Percentiles rank a stretch among this genome's conserved stretches.
phyloP scores from a whole-genome alignment of 1,284 basidiomycete genomes.

The Athelia sp. region DNA sequence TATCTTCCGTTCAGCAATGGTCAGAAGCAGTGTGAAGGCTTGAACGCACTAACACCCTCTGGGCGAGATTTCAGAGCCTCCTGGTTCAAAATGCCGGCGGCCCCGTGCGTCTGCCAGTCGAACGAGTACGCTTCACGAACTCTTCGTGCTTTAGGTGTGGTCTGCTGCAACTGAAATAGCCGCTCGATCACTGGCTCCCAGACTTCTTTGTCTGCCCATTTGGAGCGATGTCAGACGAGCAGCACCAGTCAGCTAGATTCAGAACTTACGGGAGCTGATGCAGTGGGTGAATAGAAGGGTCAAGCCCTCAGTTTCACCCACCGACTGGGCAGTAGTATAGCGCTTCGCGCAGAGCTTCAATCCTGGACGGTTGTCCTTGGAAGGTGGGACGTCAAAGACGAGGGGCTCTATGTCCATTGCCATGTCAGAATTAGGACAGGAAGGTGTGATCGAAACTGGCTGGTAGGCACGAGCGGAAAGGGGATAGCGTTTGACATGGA shows the following conservation, averaged over 20 bases:
- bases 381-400: background rate
- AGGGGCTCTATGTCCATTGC: background rate
- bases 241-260: background rate
- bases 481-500: too few relatives aligned
- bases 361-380: background rate
- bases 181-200: constrained; percentile 19
- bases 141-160: constrained; percentile 9
- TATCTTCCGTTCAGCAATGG: background rate
- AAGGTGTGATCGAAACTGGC: too few relatives aligned
- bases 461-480: too few relatives aligned
- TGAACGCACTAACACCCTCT: constrained; percentile 30
- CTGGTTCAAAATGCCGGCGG: constrained; percentile 41
- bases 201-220: constrained; percentile 18
- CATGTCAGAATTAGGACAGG: background rate
- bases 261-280: constrained; percentile 27
- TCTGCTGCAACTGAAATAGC: constrained; percentile 10
- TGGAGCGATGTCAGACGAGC: background rate
- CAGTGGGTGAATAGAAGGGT: constrained; percentile 24
- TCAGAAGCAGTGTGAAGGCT: background rate
- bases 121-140: constrained; percentile 22
- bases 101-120: constrained; percentile 30
- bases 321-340: constrained; percentile 12
- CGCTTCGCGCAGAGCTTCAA: constrained; percentile 21
- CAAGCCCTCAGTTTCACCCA: constrained; percentile 14
- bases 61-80: constrained; percentile 26